Percentiles rank a stretch among this genome's conserved stretches.
These are phyloP conservation scores for Lasiosphaeria hispida DNA, from an alignment of 495 filamentous ascomycete genomes.

Conservation along the genomic window DNA sequence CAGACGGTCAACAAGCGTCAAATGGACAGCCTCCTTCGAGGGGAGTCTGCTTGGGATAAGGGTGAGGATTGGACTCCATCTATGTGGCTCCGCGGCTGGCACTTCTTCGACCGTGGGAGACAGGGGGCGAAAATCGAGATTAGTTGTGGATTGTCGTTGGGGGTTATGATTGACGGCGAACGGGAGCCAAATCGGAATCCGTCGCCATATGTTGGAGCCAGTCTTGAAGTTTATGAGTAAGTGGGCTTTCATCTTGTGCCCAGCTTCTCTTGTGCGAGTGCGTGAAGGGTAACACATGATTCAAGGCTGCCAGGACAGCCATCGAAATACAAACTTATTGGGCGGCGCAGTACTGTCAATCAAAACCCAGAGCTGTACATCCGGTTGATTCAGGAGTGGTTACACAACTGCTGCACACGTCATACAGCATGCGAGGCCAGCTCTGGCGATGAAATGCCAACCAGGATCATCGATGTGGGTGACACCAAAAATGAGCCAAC, in stretches of 20 bases:
- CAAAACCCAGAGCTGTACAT: conserved; percentile 12
- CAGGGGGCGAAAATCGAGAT: not conserved
- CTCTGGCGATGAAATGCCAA: conserved; percentile 1
- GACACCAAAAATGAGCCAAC: not conserved
- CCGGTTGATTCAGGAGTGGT: conserved; percentile 1
- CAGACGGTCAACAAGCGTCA: not conserved
- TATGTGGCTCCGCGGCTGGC: conserved; percentile 11
- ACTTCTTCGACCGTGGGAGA: not conserved
- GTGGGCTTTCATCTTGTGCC: not conserved
- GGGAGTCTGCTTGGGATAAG: conserved; percentile 9
- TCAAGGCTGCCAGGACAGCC: conserved; percentile 6
- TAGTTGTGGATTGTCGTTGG: not conserved
- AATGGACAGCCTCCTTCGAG: conserved; percentile 2
- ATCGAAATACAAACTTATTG: conserved; percentile 8
- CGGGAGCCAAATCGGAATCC: not conserved
- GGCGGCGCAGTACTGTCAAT: conserved; percentile 4
- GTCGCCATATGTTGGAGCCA: not conserved
- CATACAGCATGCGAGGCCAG: not conserved
- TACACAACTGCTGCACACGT: conserved; percentile 1
- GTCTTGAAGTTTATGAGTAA: conserved; percentile 1
- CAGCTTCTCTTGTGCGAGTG: too few species aligned
- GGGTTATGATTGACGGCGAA: not conserved
- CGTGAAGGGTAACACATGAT: not conserved
- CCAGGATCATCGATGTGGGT: conserved; percentile 12
- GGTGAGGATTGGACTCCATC: conserved; percentile 9